Conservation (phyloP, 2,329 filamentous ascomycete genomes). For the Annulohypoxylon truncatum region DNA sequence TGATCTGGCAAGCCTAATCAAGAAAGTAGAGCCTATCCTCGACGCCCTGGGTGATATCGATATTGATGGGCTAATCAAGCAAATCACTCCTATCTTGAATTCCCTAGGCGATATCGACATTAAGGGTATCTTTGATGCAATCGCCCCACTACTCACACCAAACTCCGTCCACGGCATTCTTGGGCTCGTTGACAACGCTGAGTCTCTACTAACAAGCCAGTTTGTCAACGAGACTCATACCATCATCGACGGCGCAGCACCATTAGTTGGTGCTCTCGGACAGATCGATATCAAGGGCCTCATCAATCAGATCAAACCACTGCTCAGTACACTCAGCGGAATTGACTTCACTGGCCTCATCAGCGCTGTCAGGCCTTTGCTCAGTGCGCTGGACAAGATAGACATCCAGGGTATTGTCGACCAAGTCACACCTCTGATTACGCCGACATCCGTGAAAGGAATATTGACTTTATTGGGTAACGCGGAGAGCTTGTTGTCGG, state of each 20-base stretch:
- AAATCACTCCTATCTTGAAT: conserved; percentile 50
- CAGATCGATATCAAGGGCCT: conserved; percentile 54
- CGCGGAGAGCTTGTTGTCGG: conserved; percentile 53
- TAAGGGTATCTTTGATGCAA: conserved; percentile 49
- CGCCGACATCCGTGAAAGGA: conserved; percentile 53
- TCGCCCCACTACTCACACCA: conserved; percentile 53
- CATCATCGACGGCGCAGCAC: conserved; percentile 53
- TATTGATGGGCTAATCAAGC: conserved; percentile 28
- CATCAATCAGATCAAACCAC: conserved; percentile 51
- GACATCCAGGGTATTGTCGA: conserved; percentile 54
- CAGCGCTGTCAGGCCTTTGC: conserved; percentile 52
- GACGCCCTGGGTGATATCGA: conserved; percentile 38
- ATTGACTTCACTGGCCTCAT: conserved; percentile 53
- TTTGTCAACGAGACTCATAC: conserved; percentile 58
- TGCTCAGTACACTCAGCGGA: conserved; percentile 52
- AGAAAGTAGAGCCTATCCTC: conserved; percentile 52
- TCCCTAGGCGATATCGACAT: conserved; percentile 50
- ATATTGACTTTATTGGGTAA: conserved; percentile 54
- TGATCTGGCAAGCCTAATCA: conserved; percentile 52
- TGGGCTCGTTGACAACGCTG: conserved; percentile 53
- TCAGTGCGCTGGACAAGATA: conserved; percentile 54
- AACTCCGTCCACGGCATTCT: conserved; percentile 51
- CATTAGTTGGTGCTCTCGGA: conserved; percentile 52
- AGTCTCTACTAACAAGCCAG: conserved; percentile 52
- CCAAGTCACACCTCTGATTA: conserved; percentile 55